Conservation (phyloP, 1,284 basidiomycete genomes). For the Moesziomyces antarcticus region DNA sequence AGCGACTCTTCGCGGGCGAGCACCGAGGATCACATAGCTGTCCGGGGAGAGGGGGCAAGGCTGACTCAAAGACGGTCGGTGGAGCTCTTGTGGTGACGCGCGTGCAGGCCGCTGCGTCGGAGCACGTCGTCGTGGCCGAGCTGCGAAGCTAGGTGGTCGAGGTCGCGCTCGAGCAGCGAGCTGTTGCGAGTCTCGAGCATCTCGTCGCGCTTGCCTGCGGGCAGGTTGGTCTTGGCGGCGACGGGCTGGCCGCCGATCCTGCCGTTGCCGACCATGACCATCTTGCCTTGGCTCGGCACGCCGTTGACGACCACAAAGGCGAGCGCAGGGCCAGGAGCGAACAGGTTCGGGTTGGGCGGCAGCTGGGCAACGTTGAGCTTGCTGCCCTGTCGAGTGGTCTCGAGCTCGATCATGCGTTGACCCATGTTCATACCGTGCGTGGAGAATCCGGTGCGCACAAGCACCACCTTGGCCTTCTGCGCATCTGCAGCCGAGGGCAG, state of each 20-base stretch:
- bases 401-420: constrained; percentile 70
- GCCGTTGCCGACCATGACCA: constrained; percentile 63
- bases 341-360: constrained; percentile 61
- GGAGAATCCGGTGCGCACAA: constrained; percentile 88
- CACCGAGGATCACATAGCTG: constrained; percentile 17
- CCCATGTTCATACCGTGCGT: constrained; percentile 97
- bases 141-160: background rate
- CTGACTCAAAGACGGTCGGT: constrained; percentile 21
- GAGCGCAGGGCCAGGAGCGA: constrained; percentile 64
- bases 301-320: constrained; percentile 63
- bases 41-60: background rate
- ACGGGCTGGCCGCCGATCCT: constrained; percentile 50
- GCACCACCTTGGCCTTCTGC: constrained; percentile 73
- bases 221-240: constrained; percentile 19
- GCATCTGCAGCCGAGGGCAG: constrained; percentile 62
- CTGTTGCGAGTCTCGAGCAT: background rate
- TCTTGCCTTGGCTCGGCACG: constrained; percentile 60
- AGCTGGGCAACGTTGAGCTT: constrained; percentile 53
- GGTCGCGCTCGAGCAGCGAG: constrained; percentile 8
- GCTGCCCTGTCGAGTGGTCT: constrained; percentile 19
- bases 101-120: constrained; percentile 29
- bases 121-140: constrained; percentile 16
- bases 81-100: constrained; percentile 30
- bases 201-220: constrained; percentile 14
- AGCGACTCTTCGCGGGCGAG: background rate